These are phyloP conservation scores for Pelargonium fulgidum DNA, from an alignment of 441 rosid genomes.

Conservation along the genomic window DNA sequence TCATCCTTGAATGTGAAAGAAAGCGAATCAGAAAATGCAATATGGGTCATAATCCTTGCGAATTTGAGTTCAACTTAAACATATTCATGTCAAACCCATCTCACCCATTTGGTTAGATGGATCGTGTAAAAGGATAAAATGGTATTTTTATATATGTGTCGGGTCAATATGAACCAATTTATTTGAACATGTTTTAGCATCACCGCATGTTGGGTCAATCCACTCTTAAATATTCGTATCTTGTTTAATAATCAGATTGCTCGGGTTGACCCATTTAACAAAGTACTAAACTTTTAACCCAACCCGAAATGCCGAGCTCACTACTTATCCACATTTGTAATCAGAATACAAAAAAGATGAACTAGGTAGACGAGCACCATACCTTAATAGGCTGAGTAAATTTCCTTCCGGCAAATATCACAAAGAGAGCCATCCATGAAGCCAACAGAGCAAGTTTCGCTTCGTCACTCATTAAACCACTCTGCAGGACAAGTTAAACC, in stretches of 20 bases:
- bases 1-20: constrained; percentile 48
- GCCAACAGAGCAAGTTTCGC: constrained; percentile 55
- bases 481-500: constrained; percentile 36
- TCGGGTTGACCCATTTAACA: too few species aligned
- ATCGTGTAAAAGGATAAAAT: too few species aligned
- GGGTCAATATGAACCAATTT: too few species aligned
- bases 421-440: constrained; percentile 75
- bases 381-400: constrained; percentile 93
- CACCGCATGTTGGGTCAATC: too few species aligned
- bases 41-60: background rate
- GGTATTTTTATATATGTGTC: too few species aligned
- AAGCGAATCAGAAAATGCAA: constrained; percentile 21
- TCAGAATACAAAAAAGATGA: background rate
- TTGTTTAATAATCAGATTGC: too few species aligned
- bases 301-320: too few species aligned
- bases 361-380: constrained; percentile 7
- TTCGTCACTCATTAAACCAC: constrained; percentile 71
- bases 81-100: background rate
- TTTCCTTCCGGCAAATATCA: constrained; percentile 85
- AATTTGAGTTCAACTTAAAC: background rate
- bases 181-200: too few species aligned
- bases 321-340: too few species aligned
- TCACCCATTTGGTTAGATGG: constrained; percentile 11
- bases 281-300: too few species aligned
- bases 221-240: too few species aligned